Base-by-base conservation (phyloP, 306 rosid species). In the Alnus rubra region DNA sequence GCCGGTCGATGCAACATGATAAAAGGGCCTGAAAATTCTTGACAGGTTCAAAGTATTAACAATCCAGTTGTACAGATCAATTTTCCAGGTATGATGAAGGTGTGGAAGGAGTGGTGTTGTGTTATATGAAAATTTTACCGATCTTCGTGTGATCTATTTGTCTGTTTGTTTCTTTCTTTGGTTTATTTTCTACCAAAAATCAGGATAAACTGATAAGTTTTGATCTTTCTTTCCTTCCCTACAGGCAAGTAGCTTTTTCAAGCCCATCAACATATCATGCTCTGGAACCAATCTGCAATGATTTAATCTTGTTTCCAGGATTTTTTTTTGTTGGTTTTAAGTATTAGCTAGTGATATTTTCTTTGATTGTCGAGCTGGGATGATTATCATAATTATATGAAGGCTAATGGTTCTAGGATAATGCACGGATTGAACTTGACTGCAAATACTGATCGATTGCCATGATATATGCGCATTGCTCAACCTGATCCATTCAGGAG, bases 1-100 rank as follows among this genome's bases (percentile, higher is more conserved):
- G 90, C 79, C 69, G 83, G 82, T 48, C 97, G 98, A 15, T 95
- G 98, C 87, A 88, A 91, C 84, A 73, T 95, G 92, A 87, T 90
- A 64, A 82, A 87, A 80, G 91, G 44, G 78, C 39, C 86, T 69
- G 81, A 77, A 49, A 76, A 73, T 76, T 78, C 69, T 50, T 87
- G 90, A 89, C 37, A 37, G 59, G 69, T 54, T 76, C 76, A 39
- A 28, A 75, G 79, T 54, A 31, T 53, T 51, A 50, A 45, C 47
- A 10, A 48, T 3, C 47, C 7, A 51, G 75, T 45, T 68, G 56
- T n/a, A 30, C 37, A 72, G 49, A 44, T 14, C 54, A 11, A 28
- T 47, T 69, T 74, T 71, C 52, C 4, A 28, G 65, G 73, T 52
- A 70, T 51, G 44, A 8, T 52, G 28, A 51, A 44, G 16, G 30